Percentiles rank a stretch among this genome's conserved stretches.
Conservation (phyloP, 495 filamentous ascomycete species). For the Podospora pseudocomata region DNA sequence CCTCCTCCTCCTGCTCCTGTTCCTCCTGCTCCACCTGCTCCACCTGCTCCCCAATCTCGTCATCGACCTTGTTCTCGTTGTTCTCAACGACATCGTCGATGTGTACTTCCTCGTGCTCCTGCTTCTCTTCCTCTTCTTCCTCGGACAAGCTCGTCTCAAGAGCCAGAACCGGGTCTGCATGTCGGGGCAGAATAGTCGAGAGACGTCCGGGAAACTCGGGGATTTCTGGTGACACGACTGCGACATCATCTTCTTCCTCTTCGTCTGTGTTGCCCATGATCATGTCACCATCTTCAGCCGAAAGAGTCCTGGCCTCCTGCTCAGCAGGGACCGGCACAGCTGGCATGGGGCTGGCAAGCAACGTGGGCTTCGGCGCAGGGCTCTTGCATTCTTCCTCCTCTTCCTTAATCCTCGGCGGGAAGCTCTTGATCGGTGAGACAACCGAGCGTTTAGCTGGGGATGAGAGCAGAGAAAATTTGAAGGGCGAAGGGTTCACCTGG, state of each 20-base stretch:
- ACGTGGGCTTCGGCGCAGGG: conserved; percentile 29
- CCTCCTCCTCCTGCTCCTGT: no score
- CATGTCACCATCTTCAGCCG: conserved; percentile 16
- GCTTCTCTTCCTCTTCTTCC: conserved; percentile 8
- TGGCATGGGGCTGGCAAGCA: conserved; percentile 43
- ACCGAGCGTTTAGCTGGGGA: conserved; percentile 48
- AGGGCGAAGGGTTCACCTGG: conserved; percentile 22
- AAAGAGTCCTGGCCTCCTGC: background rate
- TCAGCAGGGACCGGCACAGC: conserved; percentile 3
- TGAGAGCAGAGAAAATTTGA: conserved; percentile 43
- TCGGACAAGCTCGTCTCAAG: conserved; percentile 22
- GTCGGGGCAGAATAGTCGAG: conserved; percentile 48
- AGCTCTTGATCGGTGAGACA: conserved; percentile 37
- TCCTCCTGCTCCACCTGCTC: background rate
- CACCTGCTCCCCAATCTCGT: background rate
- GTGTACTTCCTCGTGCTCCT: background rate
- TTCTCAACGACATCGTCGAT: background rate
- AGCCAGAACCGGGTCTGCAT: conserved; percentile 44
- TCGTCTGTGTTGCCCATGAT: background rate
- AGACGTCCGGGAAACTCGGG: conserved; percentile 49
- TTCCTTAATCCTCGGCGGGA: conserved; percentile 13
- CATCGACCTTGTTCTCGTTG: background rate
- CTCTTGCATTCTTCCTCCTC: conserved; percentile 8
- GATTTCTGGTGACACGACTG: conserved; percentile 33
- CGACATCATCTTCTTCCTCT: conserved; percentile 15